Base-by-base conservation (phyloP, 345 rosid genomes). In the Geranium brycei region DNA sequence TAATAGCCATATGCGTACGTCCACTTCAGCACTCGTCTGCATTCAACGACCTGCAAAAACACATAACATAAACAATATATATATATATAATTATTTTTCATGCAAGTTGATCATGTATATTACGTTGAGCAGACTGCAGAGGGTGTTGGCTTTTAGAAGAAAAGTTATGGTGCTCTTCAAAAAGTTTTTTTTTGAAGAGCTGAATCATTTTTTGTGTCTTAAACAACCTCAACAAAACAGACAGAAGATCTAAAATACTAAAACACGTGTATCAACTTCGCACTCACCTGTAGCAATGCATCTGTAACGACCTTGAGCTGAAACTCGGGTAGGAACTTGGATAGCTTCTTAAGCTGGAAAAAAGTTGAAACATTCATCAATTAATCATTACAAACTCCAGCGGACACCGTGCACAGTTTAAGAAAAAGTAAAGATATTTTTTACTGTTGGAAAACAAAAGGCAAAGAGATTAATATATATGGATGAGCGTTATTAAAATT, bases 1-100 rank as follows among this genome's bases (percentile, higher is more conserved):
- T 91, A 91, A 81, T 79, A 95, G 40, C 99, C 99, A 80, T 95
- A 95, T 17, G 96, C 89, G 72, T 95, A 95, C 18, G 99, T 91
- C 99, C 99, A 95, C 75, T 95, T 95, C 63, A 95, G 76, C 66
- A 91, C 99, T 72, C 97, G 80, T 66, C 97, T 83, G 63, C 97
- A 95, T 80, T 95, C 99, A 65, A 95, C 87, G 59, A 95, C 87
- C 97, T 95, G 87, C 80, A 23, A 0, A 63, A 56, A 30, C 35
- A 67, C 51, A 10, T 38, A 38, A 10, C 47, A 38, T 38, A 5
- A 38, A 38, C 47, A 10, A 38, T 5, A 38, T 10, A 38, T 38
- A 38, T 38, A 5, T 38, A 38, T 38, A 10, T 10, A 5, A 38
- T 10, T 5, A 5, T 38, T 5, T 38, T 10, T 10, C 47, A 38